phyloP scores from a whole-genome alignment of 2,329 filamentous ascomycete genomes.

The Curvularia eragrostidis region DNA sequence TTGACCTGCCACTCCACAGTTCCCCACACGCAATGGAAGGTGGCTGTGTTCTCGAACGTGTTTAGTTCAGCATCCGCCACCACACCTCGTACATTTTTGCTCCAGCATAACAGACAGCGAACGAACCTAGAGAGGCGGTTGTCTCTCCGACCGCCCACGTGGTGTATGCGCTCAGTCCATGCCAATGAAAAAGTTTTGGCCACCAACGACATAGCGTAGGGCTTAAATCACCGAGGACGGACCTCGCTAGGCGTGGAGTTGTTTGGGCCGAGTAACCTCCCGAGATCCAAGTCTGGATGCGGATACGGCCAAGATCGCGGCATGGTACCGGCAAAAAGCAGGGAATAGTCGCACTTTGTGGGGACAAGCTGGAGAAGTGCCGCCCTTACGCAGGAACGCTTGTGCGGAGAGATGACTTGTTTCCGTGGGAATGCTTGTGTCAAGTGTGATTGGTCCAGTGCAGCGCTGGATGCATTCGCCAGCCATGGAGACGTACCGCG shows the following conservation, averaged over 20 bases:
- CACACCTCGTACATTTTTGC: slow-evolving; percentile 2
- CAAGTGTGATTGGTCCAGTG: neutral
- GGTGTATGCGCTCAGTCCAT: slow-evolving; percentile 9
- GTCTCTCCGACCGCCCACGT: slow-evolving; percentile 7
- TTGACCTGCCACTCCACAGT: slow-evolving; percentile 18
- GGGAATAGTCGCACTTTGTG: slow-evolving; percentile 3
- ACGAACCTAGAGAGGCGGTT: slow-evolving; percentile 18
- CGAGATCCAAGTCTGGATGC: slow-evolving; percentile 25
- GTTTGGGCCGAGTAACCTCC: slow-evolving; percentile 34
- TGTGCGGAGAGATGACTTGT: neutral
- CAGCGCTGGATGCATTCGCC: neutral
- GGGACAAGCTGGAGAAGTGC: slow-evolving; percentile 1
- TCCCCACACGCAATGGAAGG: slow-evolving; percentile 29
- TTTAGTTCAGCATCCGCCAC: slow-evolving; percentile 18
- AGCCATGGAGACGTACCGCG: neutral
- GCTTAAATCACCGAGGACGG: slow-evolving; percentile 27
- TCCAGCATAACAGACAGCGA: neutral
- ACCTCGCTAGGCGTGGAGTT: slow-evolving; percentile 20
- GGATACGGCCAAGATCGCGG: slow-evolving; percentile 16
- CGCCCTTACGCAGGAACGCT: slow-evolving; percentile 12
- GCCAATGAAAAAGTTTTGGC: slow-evolving; percentile 17
- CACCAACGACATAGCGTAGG: slow-evolving; percentile 16
- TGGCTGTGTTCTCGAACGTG: slow-evolving; percentile 23
- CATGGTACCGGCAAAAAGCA: slow-evolving; percentile 10
- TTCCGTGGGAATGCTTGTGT: neutral